phyloP scores from a whole-genome alignment of 805 yeast species.

The Jamesozyma lodderae region DNA sequence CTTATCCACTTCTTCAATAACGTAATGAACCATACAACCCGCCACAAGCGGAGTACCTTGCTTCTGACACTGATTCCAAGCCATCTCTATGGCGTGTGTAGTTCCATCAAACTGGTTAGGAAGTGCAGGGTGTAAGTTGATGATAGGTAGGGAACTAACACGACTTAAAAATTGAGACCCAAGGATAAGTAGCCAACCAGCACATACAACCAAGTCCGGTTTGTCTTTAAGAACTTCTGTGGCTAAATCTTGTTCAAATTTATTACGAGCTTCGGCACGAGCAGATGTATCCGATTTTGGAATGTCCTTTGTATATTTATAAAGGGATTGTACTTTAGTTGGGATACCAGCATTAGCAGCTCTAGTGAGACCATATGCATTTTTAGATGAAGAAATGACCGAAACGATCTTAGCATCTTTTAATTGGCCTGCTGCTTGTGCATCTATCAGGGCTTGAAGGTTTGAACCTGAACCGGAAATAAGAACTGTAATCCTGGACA shows the following conservation, averaged over 20 bases:
- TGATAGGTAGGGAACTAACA: slow-evolving; percentile 61
- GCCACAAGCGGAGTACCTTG: slow-evolving; percentile 54
- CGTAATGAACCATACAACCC: slow-evolving; percentile 95
- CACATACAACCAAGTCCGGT: slow-evolving; percentile 90
- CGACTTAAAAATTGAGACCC: slow-evolving; percentile 69
- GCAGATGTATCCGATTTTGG: slow-evolving; percentile 57
- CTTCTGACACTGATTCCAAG: slow-evolving; percentile 89
- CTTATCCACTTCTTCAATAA: slow-evolving; percentile 90
- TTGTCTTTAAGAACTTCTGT: slow-evolving; percentile 47
- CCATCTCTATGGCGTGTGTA: slow-evolving; percentile 84
- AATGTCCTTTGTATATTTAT: slow-evolving; percentile 62
- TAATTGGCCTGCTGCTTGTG: slow-evolving; percentile 34
- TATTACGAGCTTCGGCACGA: slow-evolving; percentile 53
- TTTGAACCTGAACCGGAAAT: slow-evolving; percentile 97
- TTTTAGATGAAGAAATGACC: slow-evolving; percentile 76
- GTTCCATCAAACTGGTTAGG: slow-evolving; percentile 98
- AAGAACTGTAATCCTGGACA: slow-evolving; percentile 44
- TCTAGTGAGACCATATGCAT: slow-evolving; percentile 81
- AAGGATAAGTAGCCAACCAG: slow-evolving; percentile 96
- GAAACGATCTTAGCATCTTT: slow-evolving; percentile 49
- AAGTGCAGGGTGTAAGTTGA: slow-evolving; percentile 92
- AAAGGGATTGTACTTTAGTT: slow-evolving; percentile 62
- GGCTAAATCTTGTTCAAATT: slow-evolving; percentile 75
- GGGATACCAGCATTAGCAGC: slow-evolving; percentile 65
- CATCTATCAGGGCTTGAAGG: slow-evolving; percentile 87